phyloP scores from a whole-genome alignment of 306 rosid genomes.

The Cicer pinnatifidum region DNA sequence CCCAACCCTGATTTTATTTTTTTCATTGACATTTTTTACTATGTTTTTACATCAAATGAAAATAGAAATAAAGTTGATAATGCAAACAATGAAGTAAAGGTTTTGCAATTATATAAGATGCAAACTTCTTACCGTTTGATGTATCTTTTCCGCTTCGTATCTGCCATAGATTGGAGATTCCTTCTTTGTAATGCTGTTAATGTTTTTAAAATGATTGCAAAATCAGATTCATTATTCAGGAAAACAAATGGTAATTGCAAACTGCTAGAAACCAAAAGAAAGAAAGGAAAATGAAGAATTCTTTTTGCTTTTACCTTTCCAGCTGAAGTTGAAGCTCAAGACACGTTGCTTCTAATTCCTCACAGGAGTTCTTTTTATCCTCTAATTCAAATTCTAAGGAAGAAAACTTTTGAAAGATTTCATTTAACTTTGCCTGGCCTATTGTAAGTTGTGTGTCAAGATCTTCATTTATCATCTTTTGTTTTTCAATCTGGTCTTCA shows the following conservation, averaged over 20 bases:
- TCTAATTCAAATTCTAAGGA: slow-evolving; percentile 78
- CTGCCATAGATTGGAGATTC: slow-evolving; percentile 57
- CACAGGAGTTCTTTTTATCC: slow-evolving; percentile 67
- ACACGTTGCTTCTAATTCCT: slow-evolving; percentile 79
- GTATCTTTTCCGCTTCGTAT: slow-evolving; percentile 60
- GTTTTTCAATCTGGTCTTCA: slow-evolving; percentile 65
- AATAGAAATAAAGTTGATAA: background rate
- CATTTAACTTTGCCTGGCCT: slow-evolving; percentile 58
- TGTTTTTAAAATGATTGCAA: slow-evolving; percentile 22
- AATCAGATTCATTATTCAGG: slow-evolving; percentile 34
- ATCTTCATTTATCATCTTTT: slow-evolving; percentile 67
- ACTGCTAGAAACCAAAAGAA: slow-evolving; percentile 1
- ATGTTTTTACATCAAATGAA: background rate
- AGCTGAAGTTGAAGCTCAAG: slow-evolving; percentile 88
- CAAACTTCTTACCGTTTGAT: slow-evolving; percentile 61
- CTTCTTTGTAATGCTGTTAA: slow-evolving; percentile 63
- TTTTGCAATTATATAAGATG: slow-evolving; percentile 12
- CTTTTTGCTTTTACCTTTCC: slow-evolving; percentile 60
- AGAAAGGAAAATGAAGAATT: background rate
- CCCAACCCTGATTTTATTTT: slow-evolving; percentile 68
- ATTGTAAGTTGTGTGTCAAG: slow-evolving; percentile 69
- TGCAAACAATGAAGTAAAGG: background rate
- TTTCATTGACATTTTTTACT: slow-evolving; percentile 9
- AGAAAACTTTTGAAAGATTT: slow-evolving; percentile 64
- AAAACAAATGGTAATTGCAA: background rate